These are phyloP conservation scores for Lanmaoa rubissima DNA, from an alignment of 768 basidiomycete species.

Conservation along the genomic window DNA sequence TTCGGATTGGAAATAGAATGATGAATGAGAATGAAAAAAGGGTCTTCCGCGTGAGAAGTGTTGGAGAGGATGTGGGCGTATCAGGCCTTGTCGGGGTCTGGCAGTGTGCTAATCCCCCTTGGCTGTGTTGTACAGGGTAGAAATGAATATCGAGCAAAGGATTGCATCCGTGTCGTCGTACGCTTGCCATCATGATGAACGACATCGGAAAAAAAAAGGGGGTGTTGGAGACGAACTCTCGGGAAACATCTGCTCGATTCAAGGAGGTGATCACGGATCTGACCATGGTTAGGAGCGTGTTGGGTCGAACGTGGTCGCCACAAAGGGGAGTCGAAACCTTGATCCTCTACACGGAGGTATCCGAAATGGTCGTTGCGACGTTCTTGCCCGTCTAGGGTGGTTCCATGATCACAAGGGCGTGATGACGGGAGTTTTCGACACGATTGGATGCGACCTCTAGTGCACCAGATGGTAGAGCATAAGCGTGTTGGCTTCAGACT, in stretches of 20 bases:
- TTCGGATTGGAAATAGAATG: not conserved
- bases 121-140: slow-evolving; percentile 3
- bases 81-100: not conserved
- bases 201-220: not conserved
- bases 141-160: not conserved
- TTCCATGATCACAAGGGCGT: not conserved
- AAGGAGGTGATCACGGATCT: not conserved
- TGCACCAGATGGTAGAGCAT: not conserved
- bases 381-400: not conserved
- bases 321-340: not conserved
- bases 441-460: not conserved
- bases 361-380: not conserved
- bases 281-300: not conserved
- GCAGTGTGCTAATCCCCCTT: slow-evolving; percentile 1
- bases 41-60: not conserved
- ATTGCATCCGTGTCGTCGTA: too few species aligned
- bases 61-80: not conserved
- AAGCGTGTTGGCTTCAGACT: not conserved
- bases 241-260: not conserved
- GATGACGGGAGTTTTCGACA: not conserved
- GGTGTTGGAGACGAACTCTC: not conserved
- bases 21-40: not conserved
- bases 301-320: slow-evolving; percentile 5
- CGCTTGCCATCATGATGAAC: not conserved
- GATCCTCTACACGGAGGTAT: not conserved